phyloP scores from a whole-genome alignment of 148 eudicot genomes.

The Arbutus unedo region DNA sequence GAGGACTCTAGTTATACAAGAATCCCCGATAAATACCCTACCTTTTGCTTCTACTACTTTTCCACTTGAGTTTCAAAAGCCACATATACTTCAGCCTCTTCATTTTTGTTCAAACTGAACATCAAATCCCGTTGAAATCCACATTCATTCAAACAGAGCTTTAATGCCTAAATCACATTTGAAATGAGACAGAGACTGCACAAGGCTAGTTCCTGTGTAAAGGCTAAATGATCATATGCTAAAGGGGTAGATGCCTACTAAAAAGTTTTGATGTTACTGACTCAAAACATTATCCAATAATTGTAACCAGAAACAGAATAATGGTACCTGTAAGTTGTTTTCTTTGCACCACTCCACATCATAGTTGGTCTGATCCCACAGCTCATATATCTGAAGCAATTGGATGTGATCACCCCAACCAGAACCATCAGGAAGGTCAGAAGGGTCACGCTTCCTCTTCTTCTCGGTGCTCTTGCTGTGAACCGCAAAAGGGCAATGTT shows the following conservation, averaged over 20 bases:
- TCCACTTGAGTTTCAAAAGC: background rate
- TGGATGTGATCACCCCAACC: constrained; percentile 97
- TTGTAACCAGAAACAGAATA: background rate
- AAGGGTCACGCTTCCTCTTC: constrained; percentile 76
- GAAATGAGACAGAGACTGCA: background rate
- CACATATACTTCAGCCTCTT: background rate
- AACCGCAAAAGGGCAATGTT: background rate
- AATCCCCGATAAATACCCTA: background rate
- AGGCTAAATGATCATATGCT: background rate
- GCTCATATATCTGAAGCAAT: constrained; percentile 79
- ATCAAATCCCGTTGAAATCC: background rate
- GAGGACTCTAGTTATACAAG: background rate
- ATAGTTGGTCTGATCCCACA: constrained; percentile 72
- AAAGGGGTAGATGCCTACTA: constrained; percentile 2
- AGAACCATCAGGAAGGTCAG: constrained; percentile 81
- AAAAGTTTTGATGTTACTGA: background rate
- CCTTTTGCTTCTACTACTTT: background rate
- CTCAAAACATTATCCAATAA: background rate
- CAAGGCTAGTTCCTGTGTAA: background rate
- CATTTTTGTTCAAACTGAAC: background rate
- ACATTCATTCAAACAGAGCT: background rate
- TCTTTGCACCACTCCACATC: constrained; percentile 83
- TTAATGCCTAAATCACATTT: constrained; percentile 3
- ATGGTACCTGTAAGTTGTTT: constrained; percentile 71
- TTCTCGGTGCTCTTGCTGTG: constrained; percentile 65